Conservation (phyloP, 192 early-diverging fungal species). For the Umbelopsis isabellina region DNA sequence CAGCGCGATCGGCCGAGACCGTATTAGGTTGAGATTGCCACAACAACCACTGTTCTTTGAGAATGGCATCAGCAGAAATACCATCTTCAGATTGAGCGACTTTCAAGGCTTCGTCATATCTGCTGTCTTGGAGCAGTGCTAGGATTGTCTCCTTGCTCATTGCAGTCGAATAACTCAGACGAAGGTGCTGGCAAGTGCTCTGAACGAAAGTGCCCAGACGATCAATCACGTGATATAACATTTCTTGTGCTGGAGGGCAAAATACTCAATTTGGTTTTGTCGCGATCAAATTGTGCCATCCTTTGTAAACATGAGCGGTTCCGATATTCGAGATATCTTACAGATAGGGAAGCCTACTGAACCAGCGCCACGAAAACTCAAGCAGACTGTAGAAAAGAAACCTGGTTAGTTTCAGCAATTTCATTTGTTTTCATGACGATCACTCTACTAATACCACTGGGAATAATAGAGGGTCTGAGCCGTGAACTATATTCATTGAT, state of each 20-base stretch:
- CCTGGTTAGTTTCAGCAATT: conserved; percentile 42
- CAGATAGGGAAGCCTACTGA: conserved; percentile 48
- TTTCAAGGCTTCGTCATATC: conserved; percentile 6
- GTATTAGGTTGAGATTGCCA: conserved; percentile 24
- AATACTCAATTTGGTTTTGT: no score
- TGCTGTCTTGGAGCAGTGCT: conserved; percentile 2
- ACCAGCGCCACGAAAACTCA: conserved; percentile 40
- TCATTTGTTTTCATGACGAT: neutral
- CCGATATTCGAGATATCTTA: conserved; percentile 67
- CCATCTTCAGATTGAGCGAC: conserved; percentile 6
- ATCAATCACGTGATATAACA: no score
- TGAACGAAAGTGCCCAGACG: no score
- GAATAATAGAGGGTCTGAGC: conserved; percentile 52
- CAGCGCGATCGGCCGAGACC: conserved; percentile 41
- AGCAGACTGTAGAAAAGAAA: conserved; percentile 47
- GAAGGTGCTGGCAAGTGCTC: no score
- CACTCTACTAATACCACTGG: neutral
- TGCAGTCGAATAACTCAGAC: neutral
- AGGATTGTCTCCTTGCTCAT: conserved; percentile 15
- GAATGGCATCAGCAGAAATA: conserved; percentile 7
- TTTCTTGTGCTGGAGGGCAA: no score
- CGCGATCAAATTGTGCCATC: no score
- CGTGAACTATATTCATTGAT: conserved; percentile 68
- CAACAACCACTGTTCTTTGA: conserved; percentile 60
- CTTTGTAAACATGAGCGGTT: conserved; percentile 42